These are phyloP conservation scores for Claviceps monticola DNA, from an alignment of 2,329 filamentous ascomycete genomes.

Conservation along the genomic window DNA sequence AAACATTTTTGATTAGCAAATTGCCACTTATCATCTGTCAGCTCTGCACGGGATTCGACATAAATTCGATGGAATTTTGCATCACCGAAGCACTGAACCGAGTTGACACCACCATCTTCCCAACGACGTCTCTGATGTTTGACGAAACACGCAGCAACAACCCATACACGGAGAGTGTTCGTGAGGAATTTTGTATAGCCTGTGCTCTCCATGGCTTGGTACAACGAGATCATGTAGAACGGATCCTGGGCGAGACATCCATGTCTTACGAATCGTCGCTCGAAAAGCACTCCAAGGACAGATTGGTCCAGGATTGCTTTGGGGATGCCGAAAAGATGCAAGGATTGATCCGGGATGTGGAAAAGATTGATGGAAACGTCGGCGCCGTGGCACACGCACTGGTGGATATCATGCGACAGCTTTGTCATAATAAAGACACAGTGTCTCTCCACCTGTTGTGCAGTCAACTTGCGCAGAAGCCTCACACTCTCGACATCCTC, in stretches of 20 bases:
- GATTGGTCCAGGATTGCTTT: constrained; percentile 64
- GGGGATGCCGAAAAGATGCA: constrained; percentile 63
- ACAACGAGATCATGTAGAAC: constrained; percentile 60
- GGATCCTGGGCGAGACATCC: constrained; percentile 70
- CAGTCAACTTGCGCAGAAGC: constrained; percentile 57
- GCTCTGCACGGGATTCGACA: constrained; percentile 42
- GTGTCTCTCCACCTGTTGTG: constrained; percentile 68
- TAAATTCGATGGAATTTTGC: constrained; percentile 61
- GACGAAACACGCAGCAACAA: constrained; percentile 43
- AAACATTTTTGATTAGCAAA: constrained; percentile 72
- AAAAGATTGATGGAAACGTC: constrained; percentile 83
- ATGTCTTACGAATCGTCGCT: constrained; percentile 64
- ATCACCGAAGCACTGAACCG: constrained; percentile 59
- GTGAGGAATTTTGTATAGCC: constrained; percentile 71
- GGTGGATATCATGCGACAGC: constrained; percentile 54
- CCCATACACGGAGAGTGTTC: constrained; percentile 43
- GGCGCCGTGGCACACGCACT: constrained; percentile 71
- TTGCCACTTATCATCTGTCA: constrained; percentile 40
- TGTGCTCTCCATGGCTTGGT: constrained; percentile 84
- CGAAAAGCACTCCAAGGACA: constrained; percentile 63
- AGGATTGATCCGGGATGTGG: constrained; percentile 65
- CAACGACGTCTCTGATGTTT: constrained; percentile 45
- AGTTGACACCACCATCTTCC: constrained; percentile 66
- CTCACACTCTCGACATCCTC: constrained; percentile 59
- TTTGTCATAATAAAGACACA: constrained; percentile 62